Conservation (phyloP, 2,329 filamentous ascomycete species). For the Ceratocystiopsis brevicomis region DNA sequence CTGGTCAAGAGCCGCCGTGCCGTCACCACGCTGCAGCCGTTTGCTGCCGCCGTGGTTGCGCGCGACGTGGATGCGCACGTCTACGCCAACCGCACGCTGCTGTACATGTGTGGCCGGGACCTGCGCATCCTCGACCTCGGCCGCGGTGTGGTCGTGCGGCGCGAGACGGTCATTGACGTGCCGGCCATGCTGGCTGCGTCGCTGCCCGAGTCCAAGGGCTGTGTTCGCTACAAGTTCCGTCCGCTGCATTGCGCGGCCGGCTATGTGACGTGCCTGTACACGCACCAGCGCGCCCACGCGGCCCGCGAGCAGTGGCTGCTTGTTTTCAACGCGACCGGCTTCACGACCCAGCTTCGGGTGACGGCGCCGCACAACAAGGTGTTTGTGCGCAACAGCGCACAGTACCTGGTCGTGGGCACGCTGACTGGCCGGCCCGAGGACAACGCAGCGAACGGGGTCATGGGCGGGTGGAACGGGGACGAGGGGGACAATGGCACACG, state of each 20-base stretch:
- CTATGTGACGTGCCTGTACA: constrained; percentile 38
- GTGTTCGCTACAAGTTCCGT: constrained; percentile 26
- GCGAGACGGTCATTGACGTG: constrained; percentile 39
- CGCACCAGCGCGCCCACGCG: constrained; percentile 15
- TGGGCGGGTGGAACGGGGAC: neutral
- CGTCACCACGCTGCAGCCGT: constrained; percentile 42
- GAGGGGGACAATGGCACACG: neutral
- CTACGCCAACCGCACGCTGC: constrained; percentile 44
- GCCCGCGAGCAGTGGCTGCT: constrained; percentile 31
- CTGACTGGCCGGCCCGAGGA: neutral
- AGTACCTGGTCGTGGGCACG: constrained; percentile 48
- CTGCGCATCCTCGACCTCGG: constrained; percentile 43
- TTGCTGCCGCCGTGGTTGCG: constrained; percentile 38
- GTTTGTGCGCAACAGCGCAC: constrained; percentile 45
- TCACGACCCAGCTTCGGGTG: constrained; percentile 24
- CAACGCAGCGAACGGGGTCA: neutral
- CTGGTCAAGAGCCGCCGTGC: constrained; percentile 42
- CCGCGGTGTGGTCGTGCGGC: constrained; percentile 16
- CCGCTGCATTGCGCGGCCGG: constrained; percentile 37
- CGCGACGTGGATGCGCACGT: neutral
- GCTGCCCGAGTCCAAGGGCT: constrained; percentile 17
- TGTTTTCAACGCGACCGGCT: constrained; percentile 23
- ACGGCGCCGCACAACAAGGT: constrained; percentile 32
- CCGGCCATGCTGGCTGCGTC: constrained; percentile 20
- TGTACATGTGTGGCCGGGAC: constrained; percentile 32